phyloP scores from a whole-genome alignment of 1,284 basidiomycete genomes.

The Albatrellus sp. region DNA sequence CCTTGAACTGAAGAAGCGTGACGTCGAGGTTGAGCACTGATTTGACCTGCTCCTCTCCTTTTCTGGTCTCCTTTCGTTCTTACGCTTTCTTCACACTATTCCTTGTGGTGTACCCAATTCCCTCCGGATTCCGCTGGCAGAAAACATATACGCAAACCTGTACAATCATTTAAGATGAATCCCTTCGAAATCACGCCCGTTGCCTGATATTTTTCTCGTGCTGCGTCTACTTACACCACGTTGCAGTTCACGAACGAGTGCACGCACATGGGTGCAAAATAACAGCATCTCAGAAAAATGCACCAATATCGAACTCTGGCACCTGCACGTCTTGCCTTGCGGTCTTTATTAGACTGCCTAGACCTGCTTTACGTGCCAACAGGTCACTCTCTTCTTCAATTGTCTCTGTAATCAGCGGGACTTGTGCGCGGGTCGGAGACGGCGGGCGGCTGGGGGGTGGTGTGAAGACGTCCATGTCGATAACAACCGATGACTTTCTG shows the following conservation, averaged over 20 bases:
- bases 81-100: constrained; percentile 6
- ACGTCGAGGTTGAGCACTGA: constrained; percentile 42
- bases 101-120: constrained; percentile 8
- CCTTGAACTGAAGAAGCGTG: constrained; percentile 76
- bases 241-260: neutral
- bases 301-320: constrained; percentile 76
- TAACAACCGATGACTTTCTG: constrained; percentile 62
- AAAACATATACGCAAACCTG: neutral
- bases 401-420: constrained; percentile 10
- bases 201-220: neutral
- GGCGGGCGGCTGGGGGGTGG: constrained; percentile 44
- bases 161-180: constrained; percentile 2
- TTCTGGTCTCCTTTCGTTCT: neutral
- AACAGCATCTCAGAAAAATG: constrained; percentile 33
- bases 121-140: constrained; percentile 7
- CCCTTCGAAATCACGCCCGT: neutral
- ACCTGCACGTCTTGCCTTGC: constrained; percentile 80
- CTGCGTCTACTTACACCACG: neutral
- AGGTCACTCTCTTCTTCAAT: constrained; percentile 34
- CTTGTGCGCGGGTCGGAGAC: constrained; percentile 27
- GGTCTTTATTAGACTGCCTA: constrained; percentile 75
- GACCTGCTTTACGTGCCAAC: constrained; percentile 54
- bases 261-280: neutral
- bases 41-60: neutral
- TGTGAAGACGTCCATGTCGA: constrained; percentile 76